Percentiles rank a stretch among this genome's conserved stretches.
Conservation (phyloP, 2,329 filamentous ascomycete species). For the Penicillium brasilianum region DNA sequence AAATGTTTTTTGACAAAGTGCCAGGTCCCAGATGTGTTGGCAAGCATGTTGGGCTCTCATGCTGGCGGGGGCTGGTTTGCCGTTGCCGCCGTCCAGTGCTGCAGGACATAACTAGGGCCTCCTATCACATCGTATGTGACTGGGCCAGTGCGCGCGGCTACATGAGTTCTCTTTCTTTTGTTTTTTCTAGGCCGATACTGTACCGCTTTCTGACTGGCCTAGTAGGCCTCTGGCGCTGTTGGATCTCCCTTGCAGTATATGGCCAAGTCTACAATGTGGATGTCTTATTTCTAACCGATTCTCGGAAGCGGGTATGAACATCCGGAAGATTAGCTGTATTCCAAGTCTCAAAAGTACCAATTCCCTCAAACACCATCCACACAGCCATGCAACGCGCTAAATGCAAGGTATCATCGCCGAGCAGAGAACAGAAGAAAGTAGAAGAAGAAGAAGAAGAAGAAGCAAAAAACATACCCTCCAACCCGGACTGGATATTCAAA, state of each 20-base stretch:
- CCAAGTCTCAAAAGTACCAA: neutral
- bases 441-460: neutral
- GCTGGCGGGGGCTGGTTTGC: conserved; percentile 3
- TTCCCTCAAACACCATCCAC: conserved; percentile 27
- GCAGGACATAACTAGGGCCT: conserved; percentile 4
- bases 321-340: conserved; percentile 1
- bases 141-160: conserved; percentile 8
- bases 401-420: conserved; percentile 31
- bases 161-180: neutral
- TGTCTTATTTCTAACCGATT: neutral
- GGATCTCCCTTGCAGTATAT: neutral
- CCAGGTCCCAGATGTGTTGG: neutral
- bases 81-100: neutral
- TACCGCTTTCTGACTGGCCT: neutral
- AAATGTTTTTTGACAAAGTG: neutral
- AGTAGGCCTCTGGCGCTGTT: neutral
- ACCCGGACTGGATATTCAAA: neutral
- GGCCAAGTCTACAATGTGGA: neutral
- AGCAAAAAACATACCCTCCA: neutral
- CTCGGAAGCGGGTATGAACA: neutral
- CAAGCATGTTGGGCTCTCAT: conserved; percentile 5
- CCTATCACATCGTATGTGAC: conserved; percentile 4
- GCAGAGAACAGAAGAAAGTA: neutral
- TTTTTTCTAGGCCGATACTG: neutral
- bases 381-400: conserved; percentile 23